Base-by-base conservation (phyloP, 169 alveolate genomes). In the Cryptosporidium sp. region DNA sequence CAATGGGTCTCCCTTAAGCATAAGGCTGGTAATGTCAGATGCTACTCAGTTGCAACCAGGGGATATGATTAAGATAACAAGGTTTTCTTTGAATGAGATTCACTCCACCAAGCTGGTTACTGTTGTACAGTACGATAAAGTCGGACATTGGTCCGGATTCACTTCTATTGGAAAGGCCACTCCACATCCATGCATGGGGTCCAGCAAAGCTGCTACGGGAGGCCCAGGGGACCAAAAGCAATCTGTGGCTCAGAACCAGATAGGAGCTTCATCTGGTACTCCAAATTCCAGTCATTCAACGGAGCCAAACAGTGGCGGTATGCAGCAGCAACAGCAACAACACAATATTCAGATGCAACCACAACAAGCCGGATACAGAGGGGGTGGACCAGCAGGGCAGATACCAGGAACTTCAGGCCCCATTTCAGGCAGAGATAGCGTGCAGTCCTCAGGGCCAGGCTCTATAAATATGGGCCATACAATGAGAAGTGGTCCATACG, bases 1-100 rank as follows among this genome's bases (percentile, higher is more conserved):
- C 9, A 80, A 65, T 35, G 89, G 89, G 9, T 59, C 75, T 21
- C 89, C 89, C 9, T 65, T 80, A 41, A 80, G 89, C 48, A 80
- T 80, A 41, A 80, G 89, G 62, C 80, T 80, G 29, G 89, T 80
- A n/a, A 80, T 80, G 89, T 67, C 89, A 33, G 89, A 80, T 65
- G 89, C 89, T 8, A 80, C 89, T 41, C 89, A 80, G 51, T 62
- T 80, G 12, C 89, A 80, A 33, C 89, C 89, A 26, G 89, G 89
- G 14, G 89, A 80, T 62, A 43, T 80, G 68, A 80, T 80, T 43
- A 80, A 33, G 70, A 80, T 80, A 59, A 39, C 70, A n/a, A 59
- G 74, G 29, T 80, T 80, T 41, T 80, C 89, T 23, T 48, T 80
- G 70, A 80, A 80, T 41, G 89, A 80, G 39, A 80, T 80, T 21